Evolutionary conservation across 2,329 filamentous ascomycete genomes (phyloP).

Genomic region (Alternaria ethzedia): DNA sequence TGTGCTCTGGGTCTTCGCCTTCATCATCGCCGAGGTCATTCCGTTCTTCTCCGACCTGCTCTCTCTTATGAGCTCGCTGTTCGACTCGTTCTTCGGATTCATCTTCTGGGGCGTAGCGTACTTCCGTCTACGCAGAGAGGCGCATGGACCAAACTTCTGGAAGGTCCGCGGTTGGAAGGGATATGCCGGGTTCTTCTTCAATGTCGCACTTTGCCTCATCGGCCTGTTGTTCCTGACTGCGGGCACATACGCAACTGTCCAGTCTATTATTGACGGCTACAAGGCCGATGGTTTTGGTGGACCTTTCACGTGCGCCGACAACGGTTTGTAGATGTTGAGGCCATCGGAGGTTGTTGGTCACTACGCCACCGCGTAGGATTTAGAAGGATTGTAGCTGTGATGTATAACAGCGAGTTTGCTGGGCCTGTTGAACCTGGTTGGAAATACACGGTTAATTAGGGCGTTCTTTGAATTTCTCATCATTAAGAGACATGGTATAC

Average conservation of each 20-base stretch:
- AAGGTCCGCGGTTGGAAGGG: slow-evolving; percentile 61
- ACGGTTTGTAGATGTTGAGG: slow-evolving; percentile 60
- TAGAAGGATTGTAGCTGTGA: background rate
- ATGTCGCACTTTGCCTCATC: slow-evolving; percentile 73
- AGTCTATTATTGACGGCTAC: slow-evolving; percentile 78
- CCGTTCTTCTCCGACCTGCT: slow-evolving; percentile 83
- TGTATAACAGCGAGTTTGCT: background rate
- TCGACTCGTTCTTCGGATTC: slow-evolving; percentile 93
- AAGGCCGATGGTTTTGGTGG: slow-evolving; percentile 67
- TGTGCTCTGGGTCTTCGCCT: slow-evolving; percentile 81
- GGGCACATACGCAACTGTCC: slow-evolving; percentile 77
- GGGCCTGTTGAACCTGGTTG: background rate
- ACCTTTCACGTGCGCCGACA: slow-evolving; percentile 76
- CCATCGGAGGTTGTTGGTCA: background rate
- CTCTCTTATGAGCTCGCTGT: slow-evolving; percentile 84
- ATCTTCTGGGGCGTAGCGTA: slow-evolving; percentile 92
- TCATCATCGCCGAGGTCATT: slow-evolving; percentile 91
- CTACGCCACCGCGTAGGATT: background rate
- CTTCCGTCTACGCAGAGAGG: slow-evolving; percentile 74
- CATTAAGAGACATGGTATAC: slow-evolving; percentile 4
- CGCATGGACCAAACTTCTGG: slow-evolving; percentile 62
- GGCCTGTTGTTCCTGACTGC: slow-evolving; percentile 82
- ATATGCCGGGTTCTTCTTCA: slow-evolving; percentile 66
- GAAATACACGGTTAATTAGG: background rate
- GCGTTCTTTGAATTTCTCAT: background rate